Base-by-base conservation (phyloP, 2,329 filamentous ascomycete species). In the Pyrenophora graminea region DNA sequence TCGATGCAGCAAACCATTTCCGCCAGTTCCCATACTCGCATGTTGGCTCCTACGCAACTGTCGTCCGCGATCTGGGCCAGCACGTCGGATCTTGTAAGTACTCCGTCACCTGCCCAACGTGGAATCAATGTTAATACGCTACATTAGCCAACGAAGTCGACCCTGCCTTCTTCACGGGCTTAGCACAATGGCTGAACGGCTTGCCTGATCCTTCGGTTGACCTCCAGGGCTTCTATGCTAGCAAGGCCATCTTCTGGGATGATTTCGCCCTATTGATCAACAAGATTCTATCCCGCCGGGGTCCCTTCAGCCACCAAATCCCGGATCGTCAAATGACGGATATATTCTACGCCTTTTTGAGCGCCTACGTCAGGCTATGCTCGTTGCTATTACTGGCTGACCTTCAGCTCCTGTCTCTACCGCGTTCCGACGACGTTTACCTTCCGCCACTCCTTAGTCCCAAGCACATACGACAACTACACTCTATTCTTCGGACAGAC, bases 231-330 rank as follows among this genome's bases (percentile, higher is more conserved):
- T 68, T 68, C 51, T 74, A 65, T 40, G 33, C 61, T n/a, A 55
- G 61, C 45, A 67, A 66, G 48, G 44, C 50, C 6, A n/a, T 39
- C 1, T 72, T 73, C 44, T 74, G 71, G 71, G 65, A 69, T n/a
- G 67, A 71, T 13, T 62, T 73, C 9, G 58, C 61, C 17, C 40
- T 42, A 21, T 45, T 73, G 27, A 61, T 69, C 27, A 55, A 59
- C 43, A 68, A 63, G 41, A 38, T 73, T 15, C 45, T 72, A 6
- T 47, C 36, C 13, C 61, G 69, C 46, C 67, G 64, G 62, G 56
- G 54, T 31, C 58, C 67, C 2, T 67, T 72, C 23, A 68, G 68
- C 6, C 67, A 68, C 15, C 41, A 59, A 3, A 65, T 67, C 43
- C 58, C 64, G 38, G 62, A 66, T 25, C 39, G 32, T 39, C 55